phyloP scores from a whole-genome alignment of 257 asterid species.

The Nicotiana paniculata region DNA sequence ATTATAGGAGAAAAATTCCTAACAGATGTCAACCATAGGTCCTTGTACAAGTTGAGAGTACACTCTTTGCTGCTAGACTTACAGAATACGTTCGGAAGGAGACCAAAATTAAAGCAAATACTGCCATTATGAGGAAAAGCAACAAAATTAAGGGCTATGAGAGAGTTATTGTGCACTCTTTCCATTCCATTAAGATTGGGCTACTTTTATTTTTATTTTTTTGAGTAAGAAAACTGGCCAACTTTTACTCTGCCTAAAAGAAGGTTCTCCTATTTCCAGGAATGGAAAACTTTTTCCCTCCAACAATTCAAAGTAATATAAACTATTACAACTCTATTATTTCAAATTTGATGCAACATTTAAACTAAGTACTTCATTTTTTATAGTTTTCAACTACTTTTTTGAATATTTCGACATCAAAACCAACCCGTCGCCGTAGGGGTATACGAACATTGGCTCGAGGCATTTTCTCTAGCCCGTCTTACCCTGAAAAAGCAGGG shows the following conservation, averaged over 20 bases:
- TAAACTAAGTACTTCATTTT: background rate
- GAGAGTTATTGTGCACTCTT: background rate
- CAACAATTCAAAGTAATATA: background rate
- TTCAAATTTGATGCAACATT: background rate
- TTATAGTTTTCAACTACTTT: background rate
- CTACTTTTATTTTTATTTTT: background rate
- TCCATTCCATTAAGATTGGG: background rate
- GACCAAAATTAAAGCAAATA: background rate
- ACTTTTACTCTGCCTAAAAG: background rate
- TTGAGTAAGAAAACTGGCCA: background rate
- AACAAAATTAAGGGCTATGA: background rate
- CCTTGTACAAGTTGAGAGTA: background rate
- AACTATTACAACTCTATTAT: background rate
- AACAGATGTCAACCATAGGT: background rate
- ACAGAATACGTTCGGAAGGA: background rate
- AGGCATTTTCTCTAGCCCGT: too few species aligned
- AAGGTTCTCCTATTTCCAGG: background rate
- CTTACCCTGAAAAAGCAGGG: too few species aligned
- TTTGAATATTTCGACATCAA: conserved; percentile 1
- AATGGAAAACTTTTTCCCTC: background rate
- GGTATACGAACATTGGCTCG: too few species aligned
- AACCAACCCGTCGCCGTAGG: background rate
- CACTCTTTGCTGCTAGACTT: background rate
- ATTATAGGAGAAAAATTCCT: background rate
- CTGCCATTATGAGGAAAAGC: background rate